Conservation (phyloP, 352 stramenopile species). For the Phytophthora sp. region DNA sequence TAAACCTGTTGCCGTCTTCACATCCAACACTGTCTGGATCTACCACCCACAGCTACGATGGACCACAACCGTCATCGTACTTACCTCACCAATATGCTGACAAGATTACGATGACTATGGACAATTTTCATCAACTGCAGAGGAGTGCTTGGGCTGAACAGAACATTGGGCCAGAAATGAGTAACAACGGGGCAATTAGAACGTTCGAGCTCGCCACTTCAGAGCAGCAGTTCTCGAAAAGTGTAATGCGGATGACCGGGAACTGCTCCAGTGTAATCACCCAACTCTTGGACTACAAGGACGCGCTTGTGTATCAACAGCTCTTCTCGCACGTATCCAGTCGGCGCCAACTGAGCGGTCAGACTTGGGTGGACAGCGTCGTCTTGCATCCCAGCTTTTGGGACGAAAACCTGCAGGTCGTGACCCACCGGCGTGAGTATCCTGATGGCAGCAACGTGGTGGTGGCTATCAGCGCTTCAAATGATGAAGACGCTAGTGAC, state of each 20-base stretch:
- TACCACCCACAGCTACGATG: constrained; percentile 6
- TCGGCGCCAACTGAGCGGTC: constrained; percentile 50
- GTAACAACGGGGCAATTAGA: constrained; percentile 35
- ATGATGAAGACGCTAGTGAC: constrained; percentile 33
- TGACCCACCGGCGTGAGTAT: constrained; percentile 68
- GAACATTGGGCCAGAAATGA: constrained; percentile 9
- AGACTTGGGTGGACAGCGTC: constrained; percentile 63
- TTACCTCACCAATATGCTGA: constrained; percentile 56
- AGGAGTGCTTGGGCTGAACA: constrained; percentile 53
- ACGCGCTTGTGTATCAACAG: constrained; percentile 56
- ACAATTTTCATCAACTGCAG: constrained; percentile 69
- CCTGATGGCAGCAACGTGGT: constrained; percentile 63
- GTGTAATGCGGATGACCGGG: constrained; percentile 54
- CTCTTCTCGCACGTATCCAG: constrained; percentile 50
- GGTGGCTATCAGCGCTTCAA: constrained; percentile 40
- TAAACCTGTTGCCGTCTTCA: constrained; percentile 36
- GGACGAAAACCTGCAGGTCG: constrained; percentile 28
- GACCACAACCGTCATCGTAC: constrained; percentile 34
- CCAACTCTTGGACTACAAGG: constrained; percentile 56
- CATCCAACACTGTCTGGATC: constrained; percentile 15
- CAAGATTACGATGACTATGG: constrained; percentile 66
- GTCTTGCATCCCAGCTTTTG: constrained; percentile 43
- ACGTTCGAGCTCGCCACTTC: constrained; percentile 51
- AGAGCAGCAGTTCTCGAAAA: constrained; percentile 55
- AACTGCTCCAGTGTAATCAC: constrained; percentile 43